Evolutionary conservation across 352 stramenopile genomes (phyloP), one percentile per base, ranked within the genome.

Genomic region (Blastocystis sp.): DNA sequence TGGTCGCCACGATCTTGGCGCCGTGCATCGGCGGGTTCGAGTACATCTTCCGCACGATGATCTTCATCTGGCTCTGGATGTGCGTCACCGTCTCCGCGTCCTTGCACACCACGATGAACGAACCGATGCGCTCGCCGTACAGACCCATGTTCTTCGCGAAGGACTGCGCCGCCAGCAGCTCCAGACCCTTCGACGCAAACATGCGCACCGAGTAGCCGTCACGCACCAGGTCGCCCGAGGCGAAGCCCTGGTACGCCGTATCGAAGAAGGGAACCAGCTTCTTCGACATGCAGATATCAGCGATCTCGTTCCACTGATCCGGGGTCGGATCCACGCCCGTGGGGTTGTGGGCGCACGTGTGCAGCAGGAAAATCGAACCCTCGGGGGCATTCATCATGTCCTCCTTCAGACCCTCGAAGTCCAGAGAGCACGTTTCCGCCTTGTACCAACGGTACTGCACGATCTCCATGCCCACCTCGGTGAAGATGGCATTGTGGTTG

Each of bases 131-230:
- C 87, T 97, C 93, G 40, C 92, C 92, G 88, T 97, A 97, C 16
- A 97, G 89, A 75, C 93, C 93, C 85, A 97, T 95, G 91, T 97
- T 97, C 89, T 97, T 97, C 69, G 92, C 91, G 89, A 94, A 97
- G 75, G 92, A 95, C 87, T 94, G 91, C 56, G 90, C 91, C 63
- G 95, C 87, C 21, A 95, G 77, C 87, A 97, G 88, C 88, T 97
- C 92, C 88, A 94, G 90, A 54, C 93, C 93, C 34, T 86, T 53
- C 42, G 24, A 16, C 27, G 77, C 85, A 44, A 88, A 88, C 9
- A 88, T n/a, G 27, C 87, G 69, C 57, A 88, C 77, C 16, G 87
- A 84, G 51, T 79, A 88, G 27, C 92, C 93, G 87, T 96, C 92
- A 67, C 89, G 89, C 44, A 91, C 92, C 24, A 92, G 90, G 86